A percentile compares a stretch with the other conserved stretches of the same genome.
Evolutionary conservation across 192 early-diverging fungal species (phyloP).

Genomic region (Coemansia sp.): DNA sequence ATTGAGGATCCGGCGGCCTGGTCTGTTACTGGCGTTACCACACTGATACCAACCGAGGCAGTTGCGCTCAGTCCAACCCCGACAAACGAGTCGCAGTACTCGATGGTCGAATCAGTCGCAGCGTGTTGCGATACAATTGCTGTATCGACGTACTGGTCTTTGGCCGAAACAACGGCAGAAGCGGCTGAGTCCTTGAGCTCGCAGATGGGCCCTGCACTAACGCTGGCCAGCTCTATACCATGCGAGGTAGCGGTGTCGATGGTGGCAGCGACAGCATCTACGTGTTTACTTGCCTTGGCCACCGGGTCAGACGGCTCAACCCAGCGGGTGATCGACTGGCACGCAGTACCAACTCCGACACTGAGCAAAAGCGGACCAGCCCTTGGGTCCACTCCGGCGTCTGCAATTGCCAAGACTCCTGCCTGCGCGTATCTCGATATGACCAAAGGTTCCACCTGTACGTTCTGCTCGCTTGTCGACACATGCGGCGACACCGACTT

Average conservation of each 20-base stretch:
- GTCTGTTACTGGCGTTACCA: not conserved
- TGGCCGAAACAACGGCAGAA: not conserved
- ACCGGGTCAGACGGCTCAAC: conserved; percentile 45
- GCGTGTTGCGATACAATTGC: not conserved
- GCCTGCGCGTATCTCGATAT: conserved; percentile 23
- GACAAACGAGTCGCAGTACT: conserved; percentile 2
- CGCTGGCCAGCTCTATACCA: conserved; percentile 12
- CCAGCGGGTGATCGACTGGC: conserved; percentile 18
- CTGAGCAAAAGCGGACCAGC: conserved; percentile 6
- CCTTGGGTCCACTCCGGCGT: conserved; percentile 28
- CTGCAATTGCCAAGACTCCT: conserved; percentile 2
- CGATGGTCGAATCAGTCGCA: not conserved
- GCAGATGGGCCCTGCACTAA: conserved; percentile 14
- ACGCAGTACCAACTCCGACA: conserved; percentile 17
- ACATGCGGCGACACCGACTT: conserved; percentile 22
- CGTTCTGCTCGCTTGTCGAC: conserved; percentile 18
- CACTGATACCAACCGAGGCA: conserved; percentile 4
- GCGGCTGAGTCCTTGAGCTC: conserved; percentile 10
- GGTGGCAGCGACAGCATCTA: conserved; percentile 5
- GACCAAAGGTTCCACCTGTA: conserved; percentile 32
- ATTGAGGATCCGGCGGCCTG: conserved; percentile 2
- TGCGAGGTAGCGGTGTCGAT: conserved; percentile 13
- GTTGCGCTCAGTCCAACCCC: not conserved
- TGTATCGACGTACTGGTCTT: conserved; percentile 1
- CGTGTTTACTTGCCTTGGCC: conserved; percentile 4